phyloP scores from a whole-genome alignment of 495 filamentous ascomycete genomes.

The Podospora fimiseda region DNA sequence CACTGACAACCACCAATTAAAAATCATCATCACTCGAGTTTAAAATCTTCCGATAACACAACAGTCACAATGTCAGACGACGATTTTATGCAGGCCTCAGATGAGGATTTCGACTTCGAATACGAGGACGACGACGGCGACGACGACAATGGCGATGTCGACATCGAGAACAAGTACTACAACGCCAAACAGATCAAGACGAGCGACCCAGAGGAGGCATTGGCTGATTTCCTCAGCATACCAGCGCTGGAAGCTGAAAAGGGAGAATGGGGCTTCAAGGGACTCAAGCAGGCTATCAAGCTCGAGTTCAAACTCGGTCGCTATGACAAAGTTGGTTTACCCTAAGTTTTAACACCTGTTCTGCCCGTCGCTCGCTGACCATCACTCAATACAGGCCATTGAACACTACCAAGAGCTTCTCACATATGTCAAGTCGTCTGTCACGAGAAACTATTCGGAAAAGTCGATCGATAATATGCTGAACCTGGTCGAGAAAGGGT shows the following conservation, averaged over 20 bases:
- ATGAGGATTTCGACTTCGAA: conserved; percentile 95
- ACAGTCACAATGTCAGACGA: conserved; percentile 79
- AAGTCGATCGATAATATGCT: conserved; percentile 99
- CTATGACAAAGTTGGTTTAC: conserved; percentile 64
- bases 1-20: neutral
- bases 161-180: conserved; percentile 99
- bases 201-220: conserved; percentile 77
- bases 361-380: too few species aligned
- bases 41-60: too few species aligned
- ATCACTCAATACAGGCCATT: conserved; percentile 57
- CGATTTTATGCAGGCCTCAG: conserved; percentile 97
- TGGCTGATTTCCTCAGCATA: conserved; percentile 85
- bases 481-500: conserved; percentile 92
- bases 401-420: conserved; percentile 92
- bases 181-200: conserved; percentile 96
- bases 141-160: conserved; percentile 79
- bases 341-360: neutral
- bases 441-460: conserved; percentile 97
- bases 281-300: conserved; percentile 95
- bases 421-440: conserved; percentile 93
- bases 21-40: too few species aligned
- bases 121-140: conserved; percentile 90
- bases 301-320: conserved; percentile 82
- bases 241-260: conserved; percentile 79
- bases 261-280: conserved; percentile 98